phyloP scores from a whole-genome alignment of 31 red algal genomes.

The Endocladia muricata region DNA sequence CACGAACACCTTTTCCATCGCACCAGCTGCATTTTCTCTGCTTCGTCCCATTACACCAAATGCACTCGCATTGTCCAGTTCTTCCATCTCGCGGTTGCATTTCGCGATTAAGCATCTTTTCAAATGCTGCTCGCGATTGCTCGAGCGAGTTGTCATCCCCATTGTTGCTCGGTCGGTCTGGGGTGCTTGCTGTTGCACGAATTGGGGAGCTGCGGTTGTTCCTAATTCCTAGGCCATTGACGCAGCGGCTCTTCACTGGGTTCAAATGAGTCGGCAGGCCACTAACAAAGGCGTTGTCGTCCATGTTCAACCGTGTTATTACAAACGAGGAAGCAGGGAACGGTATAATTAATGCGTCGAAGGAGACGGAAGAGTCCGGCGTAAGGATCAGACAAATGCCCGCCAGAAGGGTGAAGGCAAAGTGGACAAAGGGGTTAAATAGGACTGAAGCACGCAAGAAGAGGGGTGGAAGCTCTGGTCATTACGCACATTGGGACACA shows the following conservation, averaged over 20 bases:
- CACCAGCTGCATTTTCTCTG: slow-evolving; percentile 67
- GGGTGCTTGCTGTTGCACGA: background rate
- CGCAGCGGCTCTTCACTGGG: too few relatives aligned
- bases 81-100: background rate
- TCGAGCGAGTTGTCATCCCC: background rate
- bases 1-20: slow-evolving; percentile 41
- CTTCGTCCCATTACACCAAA: slow-evolving; percentile 70
- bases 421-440: too few relatives aligned
- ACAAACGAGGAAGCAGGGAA: background rate
- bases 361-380: background rate
- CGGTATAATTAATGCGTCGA: background rate
- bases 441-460: too few relatives aligned
- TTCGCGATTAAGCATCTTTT: slow-evolving; percentile 2
- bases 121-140: slow-evolving; percentile 21
- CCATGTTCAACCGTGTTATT: too few relatives aligned
- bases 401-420: too few relatives aligned
- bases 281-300: too few relatives aligned
- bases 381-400: background rate
- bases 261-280: too few relatives aligned
- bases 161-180: too few relatives aligned
- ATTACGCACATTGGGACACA: too few relatives aligned
- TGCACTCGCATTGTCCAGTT: slow-evolving; percentile 42
- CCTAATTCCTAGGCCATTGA: too few relatives aligned
- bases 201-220: too few relatives aligned
- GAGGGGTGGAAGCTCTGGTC: too few relatives aligned